Conservation (phyloP, 208 protist genomes). For the Trichomonas tenax region DNA sequence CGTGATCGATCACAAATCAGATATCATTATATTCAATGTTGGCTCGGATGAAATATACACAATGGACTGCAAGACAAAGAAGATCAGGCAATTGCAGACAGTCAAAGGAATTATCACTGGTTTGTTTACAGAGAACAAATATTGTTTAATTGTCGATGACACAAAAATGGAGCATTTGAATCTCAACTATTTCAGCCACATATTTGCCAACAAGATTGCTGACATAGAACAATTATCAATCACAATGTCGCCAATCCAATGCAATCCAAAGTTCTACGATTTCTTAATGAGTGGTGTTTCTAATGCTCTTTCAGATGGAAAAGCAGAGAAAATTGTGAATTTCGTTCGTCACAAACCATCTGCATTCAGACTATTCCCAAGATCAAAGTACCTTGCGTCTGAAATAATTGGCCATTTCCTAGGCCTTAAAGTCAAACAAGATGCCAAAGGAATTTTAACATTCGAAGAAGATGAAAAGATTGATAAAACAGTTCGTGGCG, state of each 20-base stretch:
- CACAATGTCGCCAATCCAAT: not conserved
- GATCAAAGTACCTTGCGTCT: not conserved
- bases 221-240: not conserved
- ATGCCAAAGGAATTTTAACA: not conserved
- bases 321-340: not conserved
- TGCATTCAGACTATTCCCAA: not conserved
- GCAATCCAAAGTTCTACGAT: not conserved
- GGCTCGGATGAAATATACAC: not conserved
- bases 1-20: not conserved
- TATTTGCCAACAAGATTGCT: not conserved
- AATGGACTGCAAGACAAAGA: not conserved
- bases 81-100: not conserved
- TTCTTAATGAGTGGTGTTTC: not conserved
- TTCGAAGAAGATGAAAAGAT: not conserved
- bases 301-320: not conserved
- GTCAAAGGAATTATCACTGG: not conserved
- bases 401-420: not conserved
- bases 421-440: not conserved
- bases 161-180: not conserved
- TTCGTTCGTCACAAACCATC: not conserved
- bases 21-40: not conserved
- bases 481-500: not conserved
- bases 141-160: not conserved
- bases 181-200: not conserved
- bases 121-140: not conserved